These are phyloP conservation scores for Fennellomyces sp. DNA, from an alignment of 371 early-diverging fungal species.

Conservation along the genomic window DNA sequence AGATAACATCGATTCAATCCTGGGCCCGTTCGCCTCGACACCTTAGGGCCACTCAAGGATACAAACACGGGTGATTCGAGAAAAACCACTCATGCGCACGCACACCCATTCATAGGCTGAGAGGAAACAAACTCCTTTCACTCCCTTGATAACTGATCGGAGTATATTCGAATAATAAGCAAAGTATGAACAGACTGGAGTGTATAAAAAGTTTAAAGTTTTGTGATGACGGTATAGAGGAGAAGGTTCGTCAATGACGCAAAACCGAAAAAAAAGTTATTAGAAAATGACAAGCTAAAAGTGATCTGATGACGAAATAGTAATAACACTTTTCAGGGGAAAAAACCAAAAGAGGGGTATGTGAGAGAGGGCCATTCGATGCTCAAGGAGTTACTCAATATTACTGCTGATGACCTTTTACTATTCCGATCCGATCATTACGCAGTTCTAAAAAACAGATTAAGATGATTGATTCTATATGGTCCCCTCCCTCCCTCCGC, in stretches of 20 bases:
- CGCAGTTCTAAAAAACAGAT: neutral
- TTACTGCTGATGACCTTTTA: neutral
- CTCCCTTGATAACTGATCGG: no score
- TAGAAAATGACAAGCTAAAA: neutral
- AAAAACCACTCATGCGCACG: no score
- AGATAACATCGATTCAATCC: neutral
- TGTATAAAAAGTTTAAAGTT: neutral
- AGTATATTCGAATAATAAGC: no score
- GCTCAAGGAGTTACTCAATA: neutral
- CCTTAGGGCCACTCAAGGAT: neutral
- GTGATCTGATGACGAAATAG: neutral
- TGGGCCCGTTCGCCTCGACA: neutral
- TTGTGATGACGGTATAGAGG: neutral
- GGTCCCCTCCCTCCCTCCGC: neutral
- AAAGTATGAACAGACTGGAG: neutral
- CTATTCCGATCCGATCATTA: constrained; percentile 1
- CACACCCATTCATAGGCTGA: no score
- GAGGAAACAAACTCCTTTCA: no score
- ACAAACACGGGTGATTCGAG: neutral
- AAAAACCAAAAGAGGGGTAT: neutral
- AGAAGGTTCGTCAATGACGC: neutral
- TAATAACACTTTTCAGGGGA: neutral
- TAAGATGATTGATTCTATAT: neutral
- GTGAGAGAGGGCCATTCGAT: neutral
- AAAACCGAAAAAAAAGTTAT: neutral